Evolutionary conservation across 2,329 filamentous ascomycete genomes (phyloP).

Genomic region (Claviceps purpurea): DNA sequence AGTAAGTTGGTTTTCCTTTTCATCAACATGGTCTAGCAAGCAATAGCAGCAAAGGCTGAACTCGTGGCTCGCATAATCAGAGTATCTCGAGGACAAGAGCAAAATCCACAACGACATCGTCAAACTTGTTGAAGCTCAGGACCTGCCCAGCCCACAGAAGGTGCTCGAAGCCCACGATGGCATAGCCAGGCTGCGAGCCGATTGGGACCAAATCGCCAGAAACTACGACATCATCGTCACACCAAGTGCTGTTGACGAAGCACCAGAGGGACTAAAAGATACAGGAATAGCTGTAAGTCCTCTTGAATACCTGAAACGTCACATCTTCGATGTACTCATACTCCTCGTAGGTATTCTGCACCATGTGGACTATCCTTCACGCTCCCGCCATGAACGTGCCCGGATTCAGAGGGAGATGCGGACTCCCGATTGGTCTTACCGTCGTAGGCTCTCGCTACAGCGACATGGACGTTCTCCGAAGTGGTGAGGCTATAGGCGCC

Average conservation of each 20-base stretch:
- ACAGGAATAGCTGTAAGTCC: slow-evolving; percentile 39
- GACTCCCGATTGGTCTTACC: slow-evolving; percentile 46
- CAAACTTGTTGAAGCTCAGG: slow-evolving; percentile 36
- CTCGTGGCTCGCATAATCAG: slow-evolving; percentile 26
- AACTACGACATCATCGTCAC: slow-evolving; percentile 42
- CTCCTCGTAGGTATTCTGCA: slow-evolving; percentile 6
- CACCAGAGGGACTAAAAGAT: slow-evolving; percentile 34
- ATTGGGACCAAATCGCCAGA: slow-evolving; percentile 37
- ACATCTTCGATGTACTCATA: neutral
- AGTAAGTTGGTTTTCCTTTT: slow-evolving; percentile 3
- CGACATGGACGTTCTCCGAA: slow-evolving; percentile 30
- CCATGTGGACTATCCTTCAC: slow-evolving; percentile 31
- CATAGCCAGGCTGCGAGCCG: slow-evolving; percentile 37
- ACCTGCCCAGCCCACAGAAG: slow-evolving; percentile 27
- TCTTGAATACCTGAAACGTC: neutral
- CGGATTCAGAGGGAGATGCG: slow-evolving; percentile 39
- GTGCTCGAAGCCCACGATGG: slow-evolving; percentile 40
- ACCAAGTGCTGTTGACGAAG: slow-evolving; percentile 46
- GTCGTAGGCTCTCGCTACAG: slow-evolving; percentile 34
- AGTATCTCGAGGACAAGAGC: slow-evolving; percentile 34
- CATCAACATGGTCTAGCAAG: neutral
- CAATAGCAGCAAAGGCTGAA: neutral
- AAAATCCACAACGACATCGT: slow-evolving; percentile 31
- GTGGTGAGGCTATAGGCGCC: slow-evolving; percentile 23
- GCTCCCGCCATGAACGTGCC: slow-evolving; percentile 51